Evolutionary conservation across 108 stramenopile species (phyloP).

Genomic region (Fragilaria crotonensis): DNA sequence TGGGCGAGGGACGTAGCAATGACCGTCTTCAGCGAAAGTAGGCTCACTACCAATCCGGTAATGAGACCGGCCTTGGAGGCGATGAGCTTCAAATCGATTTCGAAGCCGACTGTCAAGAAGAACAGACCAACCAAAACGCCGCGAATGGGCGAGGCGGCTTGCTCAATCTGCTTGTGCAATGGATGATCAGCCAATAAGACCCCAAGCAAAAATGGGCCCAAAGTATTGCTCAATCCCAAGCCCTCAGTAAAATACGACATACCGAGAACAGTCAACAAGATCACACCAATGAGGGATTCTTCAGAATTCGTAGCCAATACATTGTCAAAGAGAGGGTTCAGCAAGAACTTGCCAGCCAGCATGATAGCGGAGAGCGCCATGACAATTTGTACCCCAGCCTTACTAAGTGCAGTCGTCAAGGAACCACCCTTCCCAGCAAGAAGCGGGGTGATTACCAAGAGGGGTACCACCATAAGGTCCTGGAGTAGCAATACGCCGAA

Average conservation of each 20-base stretch:
- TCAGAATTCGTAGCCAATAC: slow-evolving; percentile 69
- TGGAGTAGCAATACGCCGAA: slow-evolving; percentile 90
- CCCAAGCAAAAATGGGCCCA: slow-evolving; percentile 90
- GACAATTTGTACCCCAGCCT: slow-evolving; percentile 70
- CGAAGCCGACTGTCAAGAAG: slow-evolving; percentile 94
- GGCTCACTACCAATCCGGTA: slow-evolving; percentile 55
- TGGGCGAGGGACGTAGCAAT: slow-evolving; percentile 53
- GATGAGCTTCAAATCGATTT: slow-evolving; percentile 82
- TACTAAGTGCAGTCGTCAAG: slow-evolving; percentile 52
- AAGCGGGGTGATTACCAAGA: slow-evolving; percentile 85
- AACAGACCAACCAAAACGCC: slow-evolving; percentile 91
- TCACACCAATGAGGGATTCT: slow-evolving; percentile 86
- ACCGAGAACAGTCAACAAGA: slow-evolving; percentile 73
- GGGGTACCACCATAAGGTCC: slow-evolving; percentile 90
- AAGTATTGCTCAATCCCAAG: slow-evolving; percentile 86
- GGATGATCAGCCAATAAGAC: slow-evolving; percentile 80
- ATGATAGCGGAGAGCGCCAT: slow-evolving; percentile 68
- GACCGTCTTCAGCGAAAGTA: slow-evolving; percentile 69
- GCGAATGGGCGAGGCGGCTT: slow-evolving; percentile 85
- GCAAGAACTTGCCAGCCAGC: slow-evolving; percentile 62
- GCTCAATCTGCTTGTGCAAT: slow-evolving; percentile 80
- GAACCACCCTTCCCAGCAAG: slow-evolving; percentile 62
- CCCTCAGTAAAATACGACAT: slow-evolving; percentile 91
- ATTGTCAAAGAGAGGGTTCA: slow-evolving; percentile 68
- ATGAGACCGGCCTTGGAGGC: slow-evolving; percentile 52